Percentiles rank a stretch among this genome's conserved stretches.
phyloP scores from a whole-genome alignment of 495 filamentous ascomycete species.

The Penicillium argentinense region DNA sequence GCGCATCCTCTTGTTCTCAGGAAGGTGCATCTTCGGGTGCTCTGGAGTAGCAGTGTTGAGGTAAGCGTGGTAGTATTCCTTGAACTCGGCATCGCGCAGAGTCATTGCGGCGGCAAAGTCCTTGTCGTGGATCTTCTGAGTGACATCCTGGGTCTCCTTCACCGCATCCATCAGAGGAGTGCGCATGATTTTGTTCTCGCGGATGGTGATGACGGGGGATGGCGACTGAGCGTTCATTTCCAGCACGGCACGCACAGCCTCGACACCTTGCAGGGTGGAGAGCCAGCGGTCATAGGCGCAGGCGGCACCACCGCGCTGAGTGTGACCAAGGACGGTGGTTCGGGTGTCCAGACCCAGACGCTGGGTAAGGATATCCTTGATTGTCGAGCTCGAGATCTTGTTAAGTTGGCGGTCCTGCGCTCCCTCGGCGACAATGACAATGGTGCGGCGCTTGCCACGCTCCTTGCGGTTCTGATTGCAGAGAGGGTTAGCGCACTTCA shows the following conservation, averaged over 20 bases:
- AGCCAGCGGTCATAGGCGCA: slow-evolving; percentile 95
- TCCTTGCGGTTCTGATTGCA: slow-evolving; percentile 69
- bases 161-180: slow-evolving; percentile 90
- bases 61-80: slow-evolving; percentile 87
- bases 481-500: neutral
- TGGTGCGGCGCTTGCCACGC: slow-evolving; percentile 92
- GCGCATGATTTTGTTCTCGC: slow-evolving; percentile 95
- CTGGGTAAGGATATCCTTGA: slow-evolving; percentile 85
- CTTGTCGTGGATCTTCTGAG: slow-evolving; percentile 72
- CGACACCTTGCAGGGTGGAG: slow-evolving; percentile 89
- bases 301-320: slow-evolving; percentile 88
- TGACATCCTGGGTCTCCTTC: slow-evolving; percentile 75
- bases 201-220: slow-evolving; percentile 93
- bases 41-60: slow-evolving; percentile 79
- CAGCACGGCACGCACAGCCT: slow-evolving; percentile 94
- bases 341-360: slow-evolving; percentile 83
- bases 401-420: slow-evolving; percentile 83
- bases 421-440: slow-evolving; percentile 96
- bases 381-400: slow-evolving; percentile 73
- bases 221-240: slow-evolving; percentile 84
- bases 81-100: slow-evolving; percentile 89
- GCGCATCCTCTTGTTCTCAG: slow-evolving; percentile 80
- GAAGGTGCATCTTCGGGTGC: slow-evolving; percentile 60
- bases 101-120: slow-evolving; percentile 85
- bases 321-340: slow-evolving; percentile 93